Evolutionary conservation across 1,284 basidiomycete species (phyloP).

Genomic region (Ustilago shanxiensis): DNA sequence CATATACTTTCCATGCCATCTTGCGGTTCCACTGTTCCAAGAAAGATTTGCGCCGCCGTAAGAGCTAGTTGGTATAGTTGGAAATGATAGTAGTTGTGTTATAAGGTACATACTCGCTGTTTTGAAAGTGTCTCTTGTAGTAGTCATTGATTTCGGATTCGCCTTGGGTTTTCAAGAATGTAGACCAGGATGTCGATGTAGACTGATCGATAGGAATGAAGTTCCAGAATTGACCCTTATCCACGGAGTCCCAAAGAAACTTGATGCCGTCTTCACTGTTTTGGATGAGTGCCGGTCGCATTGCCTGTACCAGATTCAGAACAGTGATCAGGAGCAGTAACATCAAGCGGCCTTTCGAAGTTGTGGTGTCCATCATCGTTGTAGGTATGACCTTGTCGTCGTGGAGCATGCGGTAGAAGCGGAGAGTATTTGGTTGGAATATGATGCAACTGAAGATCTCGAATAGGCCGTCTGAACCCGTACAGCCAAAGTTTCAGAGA

Average conservation of each 20-base stretch:
- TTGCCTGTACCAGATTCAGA: not conserved
- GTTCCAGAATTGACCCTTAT: not conserved
- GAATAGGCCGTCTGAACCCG: too few species aligned
- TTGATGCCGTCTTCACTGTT: conserved; percentile 1
- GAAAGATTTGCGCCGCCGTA: not conserved
- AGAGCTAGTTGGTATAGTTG: too few species aligned
- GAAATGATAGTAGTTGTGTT: not conserved
- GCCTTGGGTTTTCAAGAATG: not conserved
- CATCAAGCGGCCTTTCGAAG: not conserved
- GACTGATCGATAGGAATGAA: not conserved
- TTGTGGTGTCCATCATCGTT: not conserved
- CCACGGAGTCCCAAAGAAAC: conserved; percentile 6
- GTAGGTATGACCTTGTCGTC: too few species aligned
- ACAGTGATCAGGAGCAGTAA: not conserved
- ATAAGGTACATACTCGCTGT: not conserved
- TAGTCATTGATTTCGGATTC: not conserved
- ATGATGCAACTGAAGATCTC: too few species aligned
- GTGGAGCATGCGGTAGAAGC: too few species aligned
- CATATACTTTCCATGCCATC: not conserved
- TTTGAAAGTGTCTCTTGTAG: not conserved
- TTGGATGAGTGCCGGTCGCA: not conserved
- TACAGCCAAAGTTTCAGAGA: too few species aligned
- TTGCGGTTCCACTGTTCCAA: not conserved
- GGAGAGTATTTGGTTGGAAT: too few species aligned
- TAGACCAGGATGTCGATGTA: not conserved